phyloP scores from a whole-genome alignment of 1,139 yeast genomes.

The Taphrina communis region DNA sequence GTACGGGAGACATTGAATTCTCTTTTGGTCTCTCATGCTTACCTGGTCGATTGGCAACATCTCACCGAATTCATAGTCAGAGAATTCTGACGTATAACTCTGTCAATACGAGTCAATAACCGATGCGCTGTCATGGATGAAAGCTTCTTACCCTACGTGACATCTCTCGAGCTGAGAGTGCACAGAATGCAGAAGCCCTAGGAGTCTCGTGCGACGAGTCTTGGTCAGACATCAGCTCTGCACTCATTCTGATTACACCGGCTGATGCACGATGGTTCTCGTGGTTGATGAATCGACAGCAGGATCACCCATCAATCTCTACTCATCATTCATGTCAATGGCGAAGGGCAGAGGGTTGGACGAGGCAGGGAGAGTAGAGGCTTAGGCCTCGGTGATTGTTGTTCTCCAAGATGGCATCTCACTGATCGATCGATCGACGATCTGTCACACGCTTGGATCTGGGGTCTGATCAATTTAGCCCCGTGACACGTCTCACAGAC shows the following conservation, averaged over 20 bases:
- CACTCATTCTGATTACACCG: neutral
- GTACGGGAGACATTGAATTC: too few species aligned
- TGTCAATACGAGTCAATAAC: neutral
- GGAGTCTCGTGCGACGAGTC: conserved; percentile 3
- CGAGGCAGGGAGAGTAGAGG: neutral
- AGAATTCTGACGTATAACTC: neutral
- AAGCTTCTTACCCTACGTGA: neutral
- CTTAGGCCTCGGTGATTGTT: neutral
- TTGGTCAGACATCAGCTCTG: neutral
- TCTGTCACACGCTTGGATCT: neutral
- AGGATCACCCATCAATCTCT: too few species aligned
- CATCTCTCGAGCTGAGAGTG: neutral
- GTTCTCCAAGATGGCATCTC: neutral
- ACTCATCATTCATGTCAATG: too few species aligned
- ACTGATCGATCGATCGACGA: conserved; percentile 8
- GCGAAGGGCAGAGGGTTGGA: neutral
- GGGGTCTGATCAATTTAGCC: neutral
- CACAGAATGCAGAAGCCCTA: neutral
- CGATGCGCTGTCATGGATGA: neutral
- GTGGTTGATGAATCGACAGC: too few species aligned
- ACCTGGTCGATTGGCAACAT: neutral
- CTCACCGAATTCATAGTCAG: conserved; percentile 4
- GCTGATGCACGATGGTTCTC: too few species aligned
- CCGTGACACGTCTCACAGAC: neutral
- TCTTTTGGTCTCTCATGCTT: neutral